These are phyloP conservation scores for Colletotrichum sp. DNA, from an alignment of 2,329 filamentous ascomycete species.

Conservation along the genomic window DNA sequence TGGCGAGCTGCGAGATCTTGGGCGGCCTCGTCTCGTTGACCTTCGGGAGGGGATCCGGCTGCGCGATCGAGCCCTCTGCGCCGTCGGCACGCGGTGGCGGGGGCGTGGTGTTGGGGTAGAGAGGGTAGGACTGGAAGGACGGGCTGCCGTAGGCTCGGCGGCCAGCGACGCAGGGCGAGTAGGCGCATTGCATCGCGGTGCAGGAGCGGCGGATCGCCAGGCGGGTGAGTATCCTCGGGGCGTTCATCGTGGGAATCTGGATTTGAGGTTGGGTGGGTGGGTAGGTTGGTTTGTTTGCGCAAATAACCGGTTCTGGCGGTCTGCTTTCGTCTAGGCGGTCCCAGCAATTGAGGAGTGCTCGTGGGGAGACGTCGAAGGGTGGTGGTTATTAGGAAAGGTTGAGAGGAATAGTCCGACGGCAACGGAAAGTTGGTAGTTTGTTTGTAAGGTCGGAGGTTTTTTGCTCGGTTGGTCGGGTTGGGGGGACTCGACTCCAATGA, in stretches of 20 bases:
- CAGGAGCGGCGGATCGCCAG: slow-evolving; percentile 16
- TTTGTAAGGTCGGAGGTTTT: slow-evolving; percentile 6
- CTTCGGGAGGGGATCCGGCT: slow-evolving; percentile 48
- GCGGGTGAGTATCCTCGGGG: slow-evolving; percentile 19
- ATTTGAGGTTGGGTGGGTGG: not conserved
- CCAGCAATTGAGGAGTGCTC: not conserved
- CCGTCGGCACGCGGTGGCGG: slow-evolving; percentile 46
- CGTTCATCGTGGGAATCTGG: slow-evolving; percentile 9
- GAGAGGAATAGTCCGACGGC: not conserved
- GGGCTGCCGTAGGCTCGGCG: slow-evolving; percentile 19
- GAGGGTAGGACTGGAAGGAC: slow-evolving; percentile 58
- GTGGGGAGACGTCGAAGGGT: not conserved
- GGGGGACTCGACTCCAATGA: not conserved
- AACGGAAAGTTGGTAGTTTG: not conserved
- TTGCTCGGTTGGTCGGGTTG: not conserved
- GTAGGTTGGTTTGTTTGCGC: not conserved
- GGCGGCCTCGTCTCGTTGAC: slow-evolving; percentile 60
- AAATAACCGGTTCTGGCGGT: not conserved
- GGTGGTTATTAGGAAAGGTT: not conserved
- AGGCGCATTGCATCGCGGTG: slow-evolving; percentile 17
- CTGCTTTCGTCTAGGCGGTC: not conserved
- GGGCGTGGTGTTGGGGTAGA: slow-evolving; percentile 45
- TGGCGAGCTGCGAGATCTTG: slow-evolving; percentile 24
- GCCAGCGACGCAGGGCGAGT: not conserved
- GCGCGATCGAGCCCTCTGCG: slow-evolving; percentile 52